Percentiles rank a stretch among this genome's conserved stretches.
Evolutionary conservation across 2,329 filamentous ascomycete genomes (phyloP).

Genomic region (Monosporascus sp.): DNA sequence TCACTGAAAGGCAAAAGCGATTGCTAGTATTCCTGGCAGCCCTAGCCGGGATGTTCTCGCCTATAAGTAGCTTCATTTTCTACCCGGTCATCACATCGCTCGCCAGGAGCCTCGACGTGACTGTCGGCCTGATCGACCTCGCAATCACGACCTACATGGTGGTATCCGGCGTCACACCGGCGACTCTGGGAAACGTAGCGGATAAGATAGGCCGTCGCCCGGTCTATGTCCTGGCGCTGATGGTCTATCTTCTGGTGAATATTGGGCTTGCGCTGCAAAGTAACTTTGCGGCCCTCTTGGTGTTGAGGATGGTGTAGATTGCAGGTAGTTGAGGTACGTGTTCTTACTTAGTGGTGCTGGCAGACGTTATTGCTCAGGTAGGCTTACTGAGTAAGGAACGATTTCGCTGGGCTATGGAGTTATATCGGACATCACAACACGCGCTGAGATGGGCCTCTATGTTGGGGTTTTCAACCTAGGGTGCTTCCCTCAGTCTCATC

Average conservation of each 20-base stretch:
- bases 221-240: constrained; percentile 31
- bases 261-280: constrained; percentile 39
- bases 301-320: constrained; percentile 46
- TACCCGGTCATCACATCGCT: constrained; percentile 16
- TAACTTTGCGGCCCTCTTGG: constrained; percentile 38
- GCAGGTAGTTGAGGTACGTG: constrained; percentile 7
- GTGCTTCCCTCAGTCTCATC: constrained; percentile 1
- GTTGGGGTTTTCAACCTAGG: constrained; percentile 35
- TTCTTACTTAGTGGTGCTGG: too few relatives aligned
- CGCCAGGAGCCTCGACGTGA: constrained; percentile 8
- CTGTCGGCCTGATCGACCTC: constrained; percentile 9
- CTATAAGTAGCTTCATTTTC: constrained; percentile 16
- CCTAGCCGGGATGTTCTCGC: constrained; percentile 16
- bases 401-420: constrained; percentile 39
- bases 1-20: constrained; percentile 10
- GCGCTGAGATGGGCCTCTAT: constrained; percentile 45
- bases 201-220: constrained; percentile 34
- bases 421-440: constrained; percentile 45
- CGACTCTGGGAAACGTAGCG: constrained; percentile 34
- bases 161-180: constrained; percentile 37
- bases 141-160: constrained; percentile 30
- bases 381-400: constrained; percentile 6
- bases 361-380: too few relatives aligned
- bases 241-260: constrained; percentile 31
- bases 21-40: constrained; percentile 15